Evolutionary conservation across 106 monocot species (phyloP), one percentile per base, ranked within the genome.

Genomic region (Allium fistulosum): DNA sequence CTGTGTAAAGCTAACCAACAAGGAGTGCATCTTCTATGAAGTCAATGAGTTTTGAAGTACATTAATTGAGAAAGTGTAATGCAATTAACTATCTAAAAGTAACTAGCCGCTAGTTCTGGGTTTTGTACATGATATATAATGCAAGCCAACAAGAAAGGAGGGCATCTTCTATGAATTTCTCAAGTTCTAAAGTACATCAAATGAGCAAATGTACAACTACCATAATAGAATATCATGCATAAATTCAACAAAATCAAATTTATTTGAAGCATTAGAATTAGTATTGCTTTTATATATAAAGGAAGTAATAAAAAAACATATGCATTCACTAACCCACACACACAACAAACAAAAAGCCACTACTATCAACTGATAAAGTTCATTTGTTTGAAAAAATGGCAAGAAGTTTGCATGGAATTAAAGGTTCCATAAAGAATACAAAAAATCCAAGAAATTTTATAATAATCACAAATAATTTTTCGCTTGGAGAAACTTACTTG

Each of bases 281-380:
- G 13, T 4, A 18, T 63, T 61, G 11, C 13, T 47, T 6, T 22
- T 22, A 22, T 22, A 22, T 22, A 22, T 22, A 22, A 22, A 15
- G 16, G 13, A 45, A 7, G 47, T 61, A 45, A 26, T 2, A 2
- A 62, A 1, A 65, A 50, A 65, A 4, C 48, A 10, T 52, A 37
- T 48, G 62, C 58, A 69, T 57, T 26, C 10, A 70, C 88, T 82
- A 75, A 97, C 96, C 92, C 96, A 97, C 51, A 91, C 92, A 58
- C 88, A 77, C 55, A 89, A 46, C 64, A 97, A 73, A 77, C 96
- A 97, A 74, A 97, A 97, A 37, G 96, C 96, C 51, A 97, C 96
- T 8, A 84, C 66, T 27, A 84, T 84, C 59, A 97, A 86, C 62
- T 97, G 96, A 70, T 92, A 97, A 47, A 97, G 80, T 72, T 97